A percentile compares a stretch with the other conserved stretches of the same genome.
These are phyloP conservation scores for Mortierella polycephala DNA, from an alignment of 371 early-diverging fungal genomes.

Conservation along the genomic window DNA sequence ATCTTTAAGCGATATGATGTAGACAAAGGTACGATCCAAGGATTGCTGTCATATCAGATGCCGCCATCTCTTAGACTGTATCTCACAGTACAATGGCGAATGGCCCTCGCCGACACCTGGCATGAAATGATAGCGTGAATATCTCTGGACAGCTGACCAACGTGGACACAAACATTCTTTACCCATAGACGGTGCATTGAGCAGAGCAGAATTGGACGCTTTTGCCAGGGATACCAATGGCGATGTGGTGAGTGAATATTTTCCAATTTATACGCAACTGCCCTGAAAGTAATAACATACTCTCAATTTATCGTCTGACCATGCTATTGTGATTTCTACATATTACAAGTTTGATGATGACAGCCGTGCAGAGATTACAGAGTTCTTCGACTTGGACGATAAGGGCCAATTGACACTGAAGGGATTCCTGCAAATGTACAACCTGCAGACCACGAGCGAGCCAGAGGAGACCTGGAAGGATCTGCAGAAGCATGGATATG, in stretches of 20 bases:
- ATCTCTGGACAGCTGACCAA: too few relatives aligned
- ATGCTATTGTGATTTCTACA: not conserved
- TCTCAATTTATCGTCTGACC: not conserved
- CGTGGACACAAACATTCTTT: not conserved
- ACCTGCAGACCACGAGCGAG: conserved; percentile 74
- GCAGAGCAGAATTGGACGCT: conserved; percentile 68
- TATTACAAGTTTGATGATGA: conserved; percentile 72
- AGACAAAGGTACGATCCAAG: conserved; percentile 47
- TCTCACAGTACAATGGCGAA: too few relatives aligned
- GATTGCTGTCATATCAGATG: too few relatives aligned
- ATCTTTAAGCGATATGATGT: conserved; percentile 77
- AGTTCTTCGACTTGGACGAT: conserved; percentile 67
- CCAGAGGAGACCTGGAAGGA: conserved; percentile 81
- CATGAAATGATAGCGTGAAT: too few relatives aligned
- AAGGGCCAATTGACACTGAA: conserved; percentile 65
- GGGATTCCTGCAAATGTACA: conserved; percentile 82
- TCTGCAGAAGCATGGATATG: conserved; percentile 70
- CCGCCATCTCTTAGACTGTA: too few relatives aligned
- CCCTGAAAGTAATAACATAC: not conserved
- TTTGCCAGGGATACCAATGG: conserved; percentile 82
- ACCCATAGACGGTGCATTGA: conserved; percentile 68
- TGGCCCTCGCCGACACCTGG: too few relatives aligned
- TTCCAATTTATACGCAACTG: not conserved
- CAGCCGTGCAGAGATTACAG: conserved; percentile 69
- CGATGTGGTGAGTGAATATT: conserved; percentile 61